Conservation (phyloP, 805 yeast species). For the Saturnispora ahearnii region DNA sequence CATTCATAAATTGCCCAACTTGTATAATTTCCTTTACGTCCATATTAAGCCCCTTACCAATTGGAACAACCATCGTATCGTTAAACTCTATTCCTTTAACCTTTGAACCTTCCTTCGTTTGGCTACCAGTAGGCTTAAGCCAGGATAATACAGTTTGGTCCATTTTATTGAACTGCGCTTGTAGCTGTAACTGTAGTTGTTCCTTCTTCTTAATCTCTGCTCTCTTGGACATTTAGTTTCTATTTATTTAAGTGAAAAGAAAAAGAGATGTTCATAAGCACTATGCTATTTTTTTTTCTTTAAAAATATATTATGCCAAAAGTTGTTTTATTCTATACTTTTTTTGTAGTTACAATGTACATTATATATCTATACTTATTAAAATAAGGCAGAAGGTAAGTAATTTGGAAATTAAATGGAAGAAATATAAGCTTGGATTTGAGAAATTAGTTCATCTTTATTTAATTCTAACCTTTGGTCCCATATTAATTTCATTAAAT, state of each 20-base stretch:
- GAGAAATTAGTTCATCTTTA: slow-evolving; percentile 29
- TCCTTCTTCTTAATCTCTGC: slow-evolving; percentile 39
- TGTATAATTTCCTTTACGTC: slow-evolving; percentile 2
- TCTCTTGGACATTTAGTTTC: slow-evolving; percentile 20
- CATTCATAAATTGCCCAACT: slow-evolving; percentile 10
- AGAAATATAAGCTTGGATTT: slow-evolving; percentile 8
- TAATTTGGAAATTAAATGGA: not conserved
- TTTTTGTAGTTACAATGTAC: not conserved
- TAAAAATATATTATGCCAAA: too few relatives aligned
- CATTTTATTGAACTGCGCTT: slow-evolving; percentile 32
- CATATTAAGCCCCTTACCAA: slow-evolving; percentile 25
- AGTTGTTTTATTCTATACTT: too few relatives aligned
- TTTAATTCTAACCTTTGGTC: slow-evolving; percentile 43
- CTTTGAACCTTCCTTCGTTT: not conserved
- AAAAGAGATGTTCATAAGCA: too few relatives aligned
- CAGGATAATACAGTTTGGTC: slow-evolving; percentile 32
- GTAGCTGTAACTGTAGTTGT: slow-evolving; percentile 38
- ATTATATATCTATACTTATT: not conserved
- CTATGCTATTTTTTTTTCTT: not conserved
- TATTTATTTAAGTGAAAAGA: not conserved
- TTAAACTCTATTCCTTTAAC: slow-evolving; percentile 1
- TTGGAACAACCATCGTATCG: slow-evolving; percentile 13
- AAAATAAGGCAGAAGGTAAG: not conserved
- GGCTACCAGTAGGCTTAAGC: slow-evolving; percentile 20
- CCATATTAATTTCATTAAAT: slow-evolving; percentile 68